A percentile compares a stretch with the other conserved stretches of the same genome.
Conservation (phyloP, 495 filamentous ascomycete species). For the Cetradonia linearis region DNA sequence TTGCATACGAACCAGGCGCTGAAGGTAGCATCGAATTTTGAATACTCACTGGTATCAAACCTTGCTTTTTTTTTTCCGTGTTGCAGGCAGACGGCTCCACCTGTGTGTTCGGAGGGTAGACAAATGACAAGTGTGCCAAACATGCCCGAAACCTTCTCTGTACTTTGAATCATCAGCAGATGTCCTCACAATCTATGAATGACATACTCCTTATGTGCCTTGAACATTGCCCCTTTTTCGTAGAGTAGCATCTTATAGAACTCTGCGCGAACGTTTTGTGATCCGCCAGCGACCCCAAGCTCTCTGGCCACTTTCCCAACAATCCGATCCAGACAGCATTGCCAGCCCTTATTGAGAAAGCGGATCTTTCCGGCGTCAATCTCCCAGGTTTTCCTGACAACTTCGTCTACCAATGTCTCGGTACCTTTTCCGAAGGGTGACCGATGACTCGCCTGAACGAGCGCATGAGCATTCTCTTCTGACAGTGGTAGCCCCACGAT, state of each 20-base stretch:
- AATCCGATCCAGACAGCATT: not conserved
- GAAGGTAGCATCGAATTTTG: slow-evolving; percentile 32
- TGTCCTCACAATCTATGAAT: not conserved
- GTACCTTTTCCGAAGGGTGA: slow-evolving; percentile 38
- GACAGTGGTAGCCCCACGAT: slow-evolving; percentile 36
- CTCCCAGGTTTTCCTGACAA: slow-evolving; percentile 44
- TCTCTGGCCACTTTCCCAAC: slow-evolving; percentile 12
- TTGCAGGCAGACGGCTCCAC: slow-evolving; percentile 39
- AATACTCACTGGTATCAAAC: slow-evolving; percentile 29
- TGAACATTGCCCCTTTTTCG: slow-evolving; percentile 45
- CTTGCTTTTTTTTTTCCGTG: slow-evolving; percentile 31
- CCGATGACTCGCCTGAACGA: slow-evolving; percentile 35
- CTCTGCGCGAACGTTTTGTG: slow-evolving; percentile 27
- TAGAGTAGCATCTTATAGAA: slow-evolving; percentile 49
- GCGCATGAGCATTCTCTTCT: slow-evolving; percentile 31
- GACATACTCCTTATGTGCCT: slow-evolving; percentile 38
- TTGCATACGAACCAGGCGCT: no score
- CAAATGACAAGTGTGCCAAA: slow-evolving; percentile 47
- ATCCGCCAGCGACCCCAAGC: slow-evolving; percentile 11
- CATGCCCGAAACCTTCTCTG: slow-evolving; percentile 46
- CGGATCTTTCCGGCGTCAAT: slow-evolving; percentile 37
- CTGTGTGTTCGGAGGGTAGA: slow-evolving; percentile 43
- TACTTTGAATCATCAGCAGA: slow-evolving; percentile 15
- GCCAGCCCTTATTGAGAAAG: slow-evolving; percentile 33
- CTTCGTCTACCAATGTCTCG: slow-evolving; percentile 38